Base-by-base conservation (phyloP, 2,329 filamentous ascomycete species). In the Rutstroemia sp. region DNA sequence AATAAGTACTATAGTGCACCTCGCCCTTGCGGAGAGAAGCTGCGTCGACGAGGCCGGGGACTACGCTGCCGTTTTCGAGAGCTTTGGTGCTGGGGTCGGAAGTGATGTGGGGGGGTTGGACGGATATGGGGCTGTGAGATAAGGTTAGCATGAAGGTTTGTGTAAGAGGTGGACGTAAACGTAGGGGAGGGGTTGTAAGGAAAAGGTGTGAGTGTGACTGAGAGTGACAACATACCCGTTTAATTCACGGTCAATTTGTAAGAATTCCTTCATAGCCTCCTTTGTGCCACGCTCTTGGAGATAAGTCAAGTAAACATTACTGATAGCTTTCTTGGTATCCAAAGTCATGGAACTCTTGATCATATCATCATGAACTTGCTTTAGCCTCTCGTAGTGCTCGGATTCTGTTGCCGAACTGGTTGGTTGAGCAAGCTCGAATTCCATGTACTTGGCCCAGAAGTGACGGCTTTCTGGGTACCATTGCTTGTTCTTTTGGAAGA, bases 381-480 rank as follows among this genome's bases (percentile, higher is more conserved):
- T 89, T 68, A 97, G 83, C n/a, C 86, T 86, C 61, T 84, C 77
- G 52, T 84, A 83, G 56, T 90, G 83, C 56, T 82, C 75, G 1
- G 76, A 65, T 67, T 92, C 88, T 2, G 79, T 77, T 50, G 84
- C 80, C 1, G 77, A 73, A 59, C 76, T 84, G 1, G 85, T 86
- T 10, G 89, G 87, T 70, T 96, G 92, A 56, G 88, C 84, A 49
- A 95, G 77, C 74, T 99, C 94, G 67, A 99, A 96, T 57, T 87
- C 77, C 54, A 97, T 80, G 77, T 91, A 97, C 67, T 83, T 88
- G 64, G 84, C 78, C 92, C 94, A 99, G 76, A 97, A 97, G 45
- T 88, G 78, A 36, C 84, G 82, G 70, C 91, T 96, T 68, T 94
- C 89, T 2, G 86, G 78, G 69, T 95, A 96, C 78, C 84, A 89